phyloP scores from a whole-genome alignment of 495 filamentous ascomycete species.

The Tuber melanosporum region DNA sequence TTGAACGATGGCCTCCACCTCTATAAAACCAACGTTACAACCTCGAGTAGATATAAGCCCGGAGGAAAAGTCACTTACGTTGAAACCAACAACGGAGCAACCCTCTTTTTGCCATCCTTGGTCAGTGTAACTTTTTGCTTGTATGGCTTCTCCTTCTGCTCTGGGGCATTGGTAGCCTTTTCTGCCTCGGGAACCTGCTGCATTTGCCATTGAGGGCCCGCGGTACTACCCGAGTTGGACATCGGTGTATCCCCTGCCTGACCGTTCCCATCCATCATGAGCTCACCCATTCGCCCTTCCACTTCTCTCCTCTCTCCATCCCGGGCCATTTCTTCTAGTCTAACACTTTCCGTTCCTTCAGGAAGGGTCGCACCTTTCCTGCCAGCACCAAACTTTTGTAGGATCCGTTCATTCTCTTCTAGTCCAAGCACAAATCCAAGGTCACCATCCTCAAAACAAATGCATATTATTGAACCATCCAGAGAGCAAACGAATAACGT shows the following conservation, averaged over 20 bases:
- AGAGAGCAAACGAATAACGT: constrained; percentile 77
- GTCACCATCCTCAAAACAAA: constrained; percentile 66
- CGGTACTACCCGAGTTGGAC: constrained; percentile 34
- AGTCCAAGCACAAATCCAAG: constrained; percentile 64
- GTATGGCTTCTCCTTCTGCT: constrained; percentile 50
- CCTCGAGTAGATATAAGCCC: not conserved
- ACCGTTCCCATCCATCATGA: constrained; percentile 73
- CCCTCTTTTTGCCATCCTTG: constrained; percentile 94
- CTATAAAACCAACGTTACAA: constrained; percentile 12
- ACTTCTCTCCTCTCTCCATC: constrained; percentile 80
- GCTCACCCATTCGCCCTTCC: constrained; percentile 88
- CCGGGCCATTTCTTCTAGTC: constrained; percentile 85
- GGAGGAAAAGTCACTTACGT: constrained; percentile 45
- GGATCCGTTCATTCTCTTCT: constrained; percentile 83
- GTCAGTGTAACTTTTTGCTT: constrained; percentile 90
- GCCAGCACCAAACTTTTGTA: constrained; percentile 86
- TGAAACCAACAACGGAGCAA: constrained; percentile 85
- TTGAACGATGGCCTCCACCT: constrained; percentile 40
- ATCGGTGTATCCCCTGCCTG: constrained; percentile 32
- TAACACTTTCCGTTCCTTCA: constrained; percentile 78
- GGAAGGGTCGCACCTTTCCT: constrained; percentile 78
- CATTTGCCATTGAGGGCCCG: constrained; percentile 47
- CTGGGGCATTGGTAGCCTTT: constrained; percentile 44
- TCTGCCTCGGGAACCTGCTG: constrained; percentile 42
- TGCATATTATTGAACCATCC: constrained; percentile 75